These are phyloP conservation scores for Vitis labrusca DNA, from an alignment of 164 flowering plant species.

Conservation along the genomic window DNA sequence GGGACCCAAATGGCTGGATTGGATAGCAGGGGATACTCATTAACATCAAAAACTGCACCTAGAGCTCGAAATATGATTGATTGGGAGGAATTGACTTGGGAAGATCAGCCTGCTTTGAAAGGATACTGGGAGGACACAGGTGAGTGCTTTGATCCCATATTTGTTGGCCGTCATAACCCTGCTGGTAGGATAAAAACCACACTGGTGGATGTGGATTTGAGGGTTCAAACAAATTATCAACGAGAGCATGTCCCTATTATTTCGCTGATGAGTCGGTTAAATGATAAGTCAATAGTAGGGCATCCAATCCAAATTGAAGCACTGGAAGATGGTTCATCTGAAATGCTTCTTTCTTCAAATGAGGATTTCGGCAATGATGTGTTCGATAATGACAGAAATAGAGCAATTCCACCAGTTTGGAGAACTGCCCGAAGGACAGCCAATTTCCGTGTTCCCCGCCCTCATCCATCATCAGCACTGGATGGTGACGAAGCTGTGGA, in stretches of 20 bases:
- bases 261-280: slow-evolving; percentile 71
- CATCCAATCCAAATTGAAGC: slow-evolving; percentile 74
- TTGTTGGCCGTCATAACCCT: slow-evolving; percentile 29
- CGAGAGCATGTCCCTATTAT: slow-evolving; percentile 78
- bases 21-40: slow-evolving; percentile 31
- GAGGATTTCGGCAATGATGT: slow-evolving; percentile 32
- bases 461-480: slow-evolving; percentile 45
- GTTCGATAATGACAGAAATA: slow-evolving; percentile 37
- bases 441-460: slow-evolving; percentile 71
- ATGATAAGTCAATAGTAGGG: slow-evolving; percentile 84
- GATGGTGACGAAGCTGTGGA: slow-evolving; percentile 41
- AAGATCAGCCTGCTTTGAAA: slow-evolving; percentile 33
- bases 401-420: slow-evolving; percentile 67
- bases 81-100: slow-evolving; percentile 50
- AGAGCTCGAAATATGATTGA: slow-evolving; percentile 26
- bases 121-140: slow-evolving; percentile 54
- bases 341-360: slow-evolving; percentile 30
- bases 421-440: slow-evolving; percentile 88
- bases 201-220: slow-evolving; percentile 75
- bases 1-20: slow-evolving; percentile 21
- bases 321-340: slow-evolving; percentile 59
- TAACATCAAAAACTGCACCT: slow-evolving; percentile 27
- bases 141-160: slow-evolving; percentile 40
- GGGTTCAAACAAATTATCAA: slow-evolving; percentile 64
- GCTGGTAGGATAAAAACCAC: slow-evolving; percentile 37